Conservation (phyloP, 2,329 filamentous ascomycete genomes). For the Aureobasidium lini region DNA sequence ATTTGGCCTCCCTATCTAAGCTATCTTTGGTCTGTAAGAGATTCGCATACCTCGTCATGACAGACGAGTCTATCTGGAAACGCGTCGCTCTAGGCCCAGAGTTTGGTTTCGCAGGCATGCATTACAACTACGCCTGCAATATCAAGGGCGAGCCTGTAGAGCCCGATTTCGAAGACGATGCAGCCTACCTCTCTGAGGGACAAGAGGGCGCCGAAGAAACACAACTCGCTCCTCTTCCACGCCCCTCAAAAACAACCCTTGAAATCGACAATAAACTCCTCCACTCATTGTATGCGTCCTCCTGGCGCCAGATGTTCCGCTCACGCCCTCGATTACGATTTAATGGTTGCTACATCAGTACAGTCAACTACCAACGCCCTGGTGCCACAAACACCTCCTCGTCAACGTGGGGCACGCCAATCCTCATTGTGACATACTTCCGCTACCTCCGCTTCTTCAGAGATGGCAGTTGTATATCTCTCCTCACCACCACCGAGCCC, state of each 20-base stretch:
- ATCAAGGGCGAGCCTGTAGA: slow-evolving; percentile 41
- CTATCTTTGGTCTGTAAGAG: slow-evolving; percentile 77
- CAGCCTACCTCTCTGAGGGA: slow-evolving; percentile 2
- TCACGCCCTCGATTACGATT: slow-evolving; percentile 80
- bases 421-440: slow-evolving; percentile 97
- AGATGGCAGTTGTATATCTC: slow-evolving; percentile 73
- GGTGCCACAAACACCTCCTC: slow-evolving; percentile 66
- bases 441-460: slow-evolving; percentile 93
- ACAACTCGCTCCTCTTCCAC: slow-evolving; percentile 5
- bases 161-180: slow-evolving; percentile 17
- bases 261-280: slow-evolving; percentile 22
- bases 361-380: slow-evolving; percentile 85
- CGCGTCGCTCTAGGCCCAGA: slow-evolving; percentile 61
- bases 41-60: slow-evolving; percentile 74
- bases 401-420: slow-evolving; percentile 69
- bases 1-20: slow-evolving; percentile 70
- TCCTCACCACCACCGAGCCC: slow-evolving; percentile 76
- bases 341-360: slow-evolving; percentile 93
- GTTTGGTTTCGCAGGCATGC: slow-evolving; percentile 77
- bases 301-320: slow-evolving; percentile 64
- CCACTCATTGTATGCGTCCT: slow-evolving; percentile 24
- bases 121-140: slow-evolving; percentile 65
- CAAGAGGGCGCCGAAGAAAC: not conserved
- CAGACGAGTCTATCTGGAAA: slow-evolving; percentile 83
- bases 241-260: slow-evolving; percentile 14